Conservation (phyloP, 495 filamentous ascomycete species). For the Aspergillus avenaceus region DNA sequence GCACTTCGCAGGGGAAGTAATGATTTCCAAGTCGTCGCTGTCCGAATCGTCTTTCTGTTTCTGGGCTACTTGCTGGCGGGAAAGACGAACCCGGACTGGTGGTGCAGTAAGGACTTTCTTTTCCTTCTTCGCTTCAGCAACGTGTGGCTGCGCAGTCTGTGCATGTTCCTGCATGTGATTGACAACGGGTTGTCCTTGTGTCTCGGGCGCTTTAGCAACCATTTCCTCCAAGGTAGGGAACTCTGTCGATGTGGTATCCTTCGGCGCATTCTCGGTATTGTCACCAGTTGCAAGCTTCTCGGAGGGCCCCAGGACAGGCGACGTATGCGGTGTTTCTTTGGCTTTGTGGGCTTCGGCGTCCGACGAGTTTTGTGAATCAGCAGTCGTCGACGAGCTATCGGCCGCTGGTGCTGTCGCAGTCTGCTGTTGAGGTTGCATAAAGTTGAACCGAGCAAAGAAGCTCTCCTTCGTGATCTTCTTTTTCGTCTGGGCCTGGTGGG, state of each 20-base stretch:
- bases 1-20: constrained; percentile 42
- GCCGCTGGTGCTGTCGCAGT: constrained; percentile 13
- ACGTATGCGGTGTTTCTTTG: constrained; percentile 50
- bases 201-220: constrained; percentile 4
- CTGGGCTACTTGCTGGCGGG: constrained; percentile 32
- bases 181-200: constrained; percentile 6
- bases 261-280: constrained; percentile 9
- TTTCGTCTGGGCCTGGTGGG: constrained; percentile 85
- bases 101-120: constrained; percentile 22
- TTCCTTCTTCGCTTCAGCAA: constrained; percentile 4
- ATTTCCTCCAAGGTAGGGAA: constrained; percentile 20
- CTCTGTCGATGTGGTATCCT: constrained; percentile 4
- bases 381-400: constrained; percentile 35
- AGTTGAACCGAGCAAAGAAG: constrained; percentile 82
- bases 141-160: background rate
- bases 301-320: constrained; percentile 30
- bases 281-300: constrained; percentile 19
- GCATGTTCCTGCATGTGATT: constrained; percentile 1
- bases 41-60: constrained; percentile 55
- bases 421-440: constrained; percentile 39
- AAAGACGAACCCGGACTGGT: constrained; percentile 38
- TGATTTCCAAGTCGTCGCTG: constrained; percentile 62
- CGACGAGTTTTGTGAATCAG: constrained; percentile 43
- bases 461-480: constrained; percentile 87
- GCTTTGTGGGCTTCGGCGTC: constrained; percentile 40